Evolutionary conservation across 768 basidiomycete genomes (phyloP).

Genomic region (Lanmaoa rubissima): DNA sequence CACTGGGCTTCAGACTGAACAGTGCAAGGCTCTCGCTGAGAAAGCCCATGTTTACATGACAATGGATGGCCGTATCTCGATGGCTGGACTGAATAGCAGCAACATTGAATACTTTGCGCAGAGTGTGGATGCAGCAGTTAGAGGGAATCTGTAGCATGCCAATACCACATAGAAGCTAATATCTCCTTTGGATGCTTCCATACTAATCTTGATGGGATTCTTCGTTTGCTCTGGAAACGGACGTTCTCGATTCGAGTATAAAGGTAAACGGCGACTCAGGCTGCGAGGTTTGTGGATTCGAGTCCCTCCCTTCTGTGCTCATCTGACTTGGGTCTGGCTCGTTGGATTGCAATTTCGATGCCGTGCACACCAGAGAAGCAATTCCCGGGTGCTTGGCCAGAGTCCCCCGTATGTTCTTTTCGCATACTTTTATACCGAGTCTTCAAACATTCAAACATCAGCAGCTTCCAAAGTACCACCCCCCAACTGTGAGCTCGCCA

Average conservation of each 20-base stretch:
- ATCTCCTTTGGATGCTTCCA: conserved; percentile 18
- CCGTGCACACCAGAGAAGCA: conserved; percentile 17
- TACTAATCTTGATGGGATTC: conserved; percentile 23
- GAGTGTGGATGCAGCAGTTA: conserved; percentile 80
- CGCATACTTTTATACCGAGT: not conserved
- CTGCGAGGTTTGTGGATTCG: conserved; percentile 16
- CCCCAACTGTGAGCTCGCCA: conserved; percentile 4
- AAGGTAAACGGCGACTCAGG: conserved; percentile 5
- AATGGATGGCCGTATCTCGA: conserved; percentile 88
- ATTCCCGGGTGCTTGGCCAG: conserved; percentile 28
- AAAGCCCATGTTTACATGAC: conserved; percentile 95
- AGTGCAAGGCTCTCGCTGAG: conserved; percentile 80
- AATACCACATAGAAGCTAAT: conserved; percentile 26
- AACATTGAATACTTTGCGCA: conserved; percentile 93
- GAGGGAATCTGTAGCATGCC: conserved; percentile 59
- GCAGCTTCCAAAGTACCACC: not conserved
- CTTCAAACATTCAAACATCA: not conserved
- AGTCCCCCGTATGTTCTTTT: conserved; percentile 17
- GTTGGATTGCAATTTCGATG: conserved; percentile 22
- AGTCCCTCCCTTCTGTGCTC: not conserved
- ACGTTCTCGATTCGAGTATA: conserved; percentile 18
- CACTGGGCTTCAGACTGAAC: conserved; percentile 77
- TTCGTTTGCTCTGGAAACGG: conserved; percentile 11
- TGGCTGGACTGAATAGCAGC: conserved; percentile 82
- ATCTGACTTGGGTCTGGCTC: not conserved